Base-by-base conservation (phyloP, 2,329 filamentous ascomycete species). In the Exophiala aquamarina region DNA sequence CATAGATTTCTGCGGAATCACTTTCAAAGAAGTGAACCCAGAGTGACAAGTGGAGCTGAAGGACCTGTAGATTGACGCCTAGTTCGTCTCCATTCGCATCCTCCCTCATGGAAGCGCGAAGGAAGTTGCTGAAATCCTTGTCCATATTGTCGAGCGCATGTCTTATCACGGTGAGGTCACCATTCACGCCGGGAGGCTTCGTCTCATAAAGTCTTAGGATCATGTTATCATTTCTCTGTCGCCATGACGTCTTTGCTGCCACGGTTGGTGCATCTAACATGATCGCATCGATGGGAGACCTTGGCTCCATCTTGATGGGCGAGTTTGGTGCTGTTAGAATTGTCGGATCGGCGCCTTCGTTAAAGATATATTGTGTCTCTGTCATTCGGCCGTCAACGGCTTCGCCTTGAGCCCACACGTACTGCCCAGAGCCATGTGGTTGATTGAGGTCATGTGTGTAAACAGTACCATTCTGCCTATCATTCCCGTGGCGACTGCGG, bases 1-100 rank as follows among this genome's bases (percentile, higher is more conserved):
- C 35, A 37, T 37, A 37, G 35, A 37, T 37, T 19, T 37, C 14
- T 6, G 35, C 35, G 7, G 35, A 15, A 37, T 21, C 19, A 19
- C 35, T 37, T 13, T 37, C 35, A 37, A 37, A 37, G 15, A 19
- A 13, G 15, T 37, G 14, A 19, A 37, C 18, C 35, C 35, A 37
- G 9, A 21, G 10, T 13, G 15, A 13, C 4, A 37, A 17, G n/a
- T 37, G 35, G 18, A 37, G 35, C 7, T 20, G 8, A n/a, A 37
- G 17, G 14, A 18, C 14, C 35, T 37, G 9, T 4, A 37, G 14
- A 7, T 15, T 37, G 35, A 37, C 35, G 9, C 20, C 8, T 10
- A 15, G 7, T 37, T 37, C 19, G 35, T 34, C 17, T n/a, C 13
- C 13, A 14, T 10, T n/a, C 11, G 23, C 6, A 19, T 21, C 15